These are phyloP conservation scores for Spiraea crenata DNA, from an alignment of 331 rosid genomes.

Conservation along the genomic window DNA sequence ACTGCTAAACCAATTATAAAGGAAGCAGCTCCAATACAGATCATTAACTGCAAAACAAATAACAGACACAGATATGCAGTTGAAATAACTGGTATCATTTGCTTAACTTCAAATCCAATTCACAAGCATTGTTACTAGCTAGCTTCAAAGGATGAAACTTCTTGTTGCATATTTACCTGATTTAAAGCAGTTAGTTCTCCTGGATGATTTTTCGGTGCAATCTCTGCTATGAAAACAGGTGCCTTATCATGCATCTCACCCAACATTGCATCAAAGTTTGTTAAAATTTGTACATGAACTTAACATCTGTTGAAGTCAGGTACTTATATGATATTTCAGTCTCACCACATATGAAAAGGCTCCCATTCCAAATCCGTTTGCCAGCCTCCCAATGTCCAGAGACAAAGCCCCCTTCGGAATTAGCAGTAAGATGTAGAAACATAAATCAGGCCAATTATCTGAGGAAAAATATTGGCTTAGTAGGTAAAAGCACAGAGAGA, in stretches of 20 bases:
- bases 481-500: not conserved
- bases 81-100: too few species aligned
- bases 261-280: slow-evolving; percentile 10
- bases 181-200: slow-evolving; percentile 77
- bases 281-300: too few species aligned
- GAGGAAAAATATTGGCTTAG: not conserved
- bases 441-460: not conserved
- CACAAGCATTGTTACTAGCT: not conserved
- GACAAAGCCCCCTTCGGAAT: slow-evolving; percentile 24
- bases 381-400: slow-evolving; percentile 35
- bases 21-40: slow-evolving; percentile 58
- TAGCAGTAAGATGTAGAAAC: not conserved
- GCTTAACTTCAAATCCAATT: not conserved
- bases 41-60: slow-evolving; percentile 62
- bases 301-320: not conserved
- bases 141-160: slow-evolving; percentile 2
- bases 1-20: slow-evolving; percentile 70
- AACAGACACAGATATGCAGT: not conserved
- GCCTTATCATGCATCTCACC: slow-evolving; percentile 48
- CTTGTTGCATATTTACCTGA: slow-evolving; percentile 47
- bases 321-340: not conserved
- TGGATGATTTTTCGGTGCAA: slow-evolving; percentile 84
- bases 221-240: slow-evolving; percentile 85
- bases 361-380: slow-evolving; percentile 34
- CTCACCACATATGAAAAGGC: slow-evolving; percentile 29